phyloP scores from a whole-genome alignment of 192 early-diverging fungal species.

The Coemansia sp. region DNA sequence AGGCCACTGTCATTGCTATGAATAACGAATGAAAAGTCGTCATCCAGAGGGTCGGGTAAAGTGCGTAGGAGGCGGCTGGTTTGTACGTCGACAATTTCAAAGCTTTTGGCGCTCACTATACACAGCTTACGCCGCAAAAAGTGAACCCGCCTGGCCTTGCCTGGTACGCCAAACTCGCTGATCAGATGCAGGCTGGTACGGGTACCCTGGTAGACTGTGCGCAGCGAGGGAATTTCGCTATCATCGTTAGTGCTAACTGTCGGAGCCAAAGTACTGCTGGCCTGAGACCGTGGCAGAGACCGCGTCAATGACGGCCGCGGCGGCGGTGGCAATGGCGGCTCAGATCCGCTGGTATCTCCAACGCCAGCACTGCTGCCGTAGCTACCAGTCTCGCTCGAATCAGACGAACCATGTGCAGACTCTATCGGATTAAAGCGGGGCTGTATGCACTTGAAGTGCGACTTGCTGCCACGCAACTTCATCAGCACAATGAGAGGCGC shows the following conservation, averaged over 20 bases:
- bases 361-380: neutral
- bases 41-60: conserved; percentile 48
- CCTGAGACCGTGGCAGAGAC: neutral
- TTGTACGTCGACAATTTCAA: conserved; percentile 87
- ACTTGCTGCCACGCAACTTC: conserved; percentile 49
- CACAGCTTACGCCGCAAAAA: conserved; percentile 84
- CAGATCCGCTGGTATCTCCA: conserved; percentile 2
- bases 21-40: conserved; percentile 53
- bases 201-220: conserved; percentile 39
- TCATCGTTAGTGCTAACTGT: neutral
- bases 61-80: conserved; percentile 34
- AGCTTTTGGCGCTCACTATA: conserved; percentile 87
- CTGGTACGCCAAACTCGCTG: conserved; percentile 56
- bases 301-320: neutral
- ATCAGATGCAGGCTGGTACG: conserved; percentile 36
- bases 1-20: conserved; percentile 28
- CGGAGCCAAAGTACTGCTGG: neutral
- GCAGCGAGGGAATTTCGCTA: conserved; percentile 14
- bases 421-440: conserved; percentile 16
- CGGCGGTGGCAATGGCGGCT: neutral
- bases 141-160: conserved; percentile 70
- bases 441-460: conserved; percentile 58
- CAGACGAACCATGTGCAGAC: conserved; percentile 11
- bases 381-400: conserved; percentile 17
- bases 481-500: conserved; percentile 47